Evolutionary conservation across 352 stramenopile species (phyloP), one percentile per base, ranked within the genome.

Genomic region (Phytophthora chlamydospora): DNA sequence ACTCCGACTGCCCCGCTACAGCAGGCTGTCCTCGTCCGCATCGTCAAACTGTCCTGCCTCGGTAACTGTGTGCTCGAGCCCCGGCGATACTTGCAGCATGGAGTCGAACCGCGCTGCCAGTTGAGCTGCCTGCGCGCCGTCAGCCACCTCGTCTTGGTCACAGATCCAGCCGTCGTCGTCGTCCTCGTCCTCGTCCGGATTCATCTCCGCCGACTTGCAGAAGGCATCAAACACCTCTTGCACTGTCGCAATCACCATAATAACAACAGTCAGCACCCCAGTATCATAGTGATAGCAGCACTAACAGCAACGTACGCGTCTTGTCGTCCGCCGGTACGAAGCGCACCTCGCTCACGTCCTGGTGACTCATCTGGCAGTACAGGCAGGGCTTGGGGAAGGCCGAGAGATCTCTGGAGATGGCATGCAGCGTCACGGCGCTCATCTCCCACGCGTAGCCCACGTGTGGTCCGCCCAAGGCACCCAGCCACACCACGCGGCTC

Each of bases 11-110:
- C 14, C 21, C n/a, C 19, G 17, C 41, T 75, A 79, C 43, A 79
- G 59, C 56, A 79, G 41, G 51, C 76, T 83, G 48, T 86, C 79
- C 39, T 94, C 85, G 35, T 92, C 81, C 3, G 85, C 85, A 34
- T 94, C 85, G 53, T 94, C 85, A 66, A 94, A 94, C 62, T 94
- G 85, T 4, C 85, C 85, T 24, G 67, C 64, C 40, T 88, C 77
- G 31, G 40, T 61, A 24, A 57, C 44, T 10, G 27, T 27, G 9
- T 71, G 50, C 41, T 88, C 62, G 19, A 90, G 36, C 10, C 51
- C 73, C 11, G 80, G 78, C 13, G 76, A 73, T 29, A 94, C 78
- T 32, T 85, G 70, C 44, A 94, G 63, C 62, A 95, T 68, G 17
- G 80, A 85, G 64, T 93, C 85, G 39, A 93, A 68, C 45, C 85